phyloP scores from a whole-genome alignment of 306 rosid species.

The Inga oerstediana region DNA sequence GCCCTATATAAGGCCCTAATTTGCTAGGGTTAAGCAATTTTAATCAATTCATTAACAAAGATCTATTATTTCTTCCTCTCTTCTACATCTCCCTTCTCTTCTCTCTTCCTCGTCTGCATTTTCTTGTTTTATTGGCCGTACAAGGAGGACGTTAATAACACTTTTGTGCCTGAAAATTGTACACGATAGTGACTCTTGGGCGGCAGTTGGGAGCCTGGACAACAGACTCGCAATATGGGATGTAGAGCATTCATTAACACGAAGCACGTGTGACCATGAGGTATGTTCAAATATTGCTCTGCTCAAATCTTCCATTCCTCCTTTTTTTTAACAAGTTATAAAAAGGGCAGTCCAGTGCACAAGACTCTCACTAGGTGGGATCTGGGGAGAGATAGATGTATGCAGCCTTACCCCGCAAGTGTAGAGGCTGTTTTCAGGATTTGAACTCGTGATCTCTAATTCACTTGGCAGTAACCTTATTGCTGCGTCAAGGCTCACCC shows the following conservation, averaged over 20 bases:
- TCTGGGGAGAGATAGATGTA: too few relatives aligned
- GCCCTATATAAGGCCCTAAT: neutral
- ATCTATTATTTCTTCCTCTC: neutral
- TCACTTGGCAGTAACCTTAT: too few relatives aligned
- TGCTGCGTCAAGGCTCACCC: too few relatives aligned
- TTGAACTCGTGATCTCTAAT: too few relatives aligned
- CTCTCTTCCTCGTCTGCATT: neutral
- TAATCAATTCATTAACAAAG: neutral
- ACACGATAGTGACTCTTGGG: conserved; percentile 66
- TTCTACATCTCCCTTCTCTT: neutral
- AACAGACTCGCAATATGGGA: conserved; percentile 77
- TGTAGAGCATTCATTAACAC: conserved; percentile 64
- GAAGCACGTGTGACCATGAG: conserved; percentile 78
- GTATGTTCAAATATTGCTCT: conserved; percentile 44
- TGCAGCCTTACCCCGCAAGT: too few relatives aligned
- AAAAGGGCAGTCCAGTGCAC: too few relatives aligned
- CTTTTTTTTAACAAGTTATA: neutral
- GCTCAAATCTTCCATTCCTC: neutral
- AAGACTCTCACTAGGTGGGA: too few relatives aligned
- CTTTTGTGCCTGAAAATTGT: conserved; percentile 33
- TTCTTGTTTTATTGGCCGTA: neutral
- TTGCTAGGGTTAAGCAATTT: neutral
- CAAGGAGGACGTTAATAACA: conserved; percentile 1
- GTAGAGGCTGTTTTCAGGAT: too few relatives aligned
- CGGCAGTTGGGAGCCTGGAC: conserved; percentile 88